Base-by-base conservation (phyloP, 2,329 filamentous ascomycete species). In the Colletotrichum acutatum region DNA sequence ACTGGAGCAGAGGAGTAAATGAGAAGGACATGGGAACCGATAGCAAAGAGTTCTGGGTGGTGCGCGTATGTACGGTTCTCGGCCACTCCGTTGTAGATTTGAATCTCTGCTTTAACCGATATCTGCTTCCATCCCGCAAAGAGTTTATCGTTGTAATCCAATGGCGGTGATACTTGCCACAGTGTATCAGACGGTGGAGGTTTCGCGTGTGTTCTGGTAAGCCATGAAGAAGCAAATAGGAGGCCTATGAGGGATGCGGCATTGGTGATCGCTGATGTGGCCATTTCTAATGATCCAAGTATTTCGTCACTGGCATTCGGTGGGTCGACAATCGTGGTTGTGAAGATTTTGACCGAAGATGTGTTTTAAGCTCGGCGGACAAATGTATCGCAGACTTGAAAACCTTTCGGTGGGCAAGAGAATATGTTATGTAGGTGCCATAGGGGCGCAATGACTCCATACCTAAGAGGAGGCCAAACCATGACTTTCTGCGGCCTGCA, bases 111-210 rank as follows among this genome's bases (percentile, higher is more conserved):
- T 12, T 74, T 61, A 7, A 74, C 70, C 1, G 71, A 19, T 7
- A 78, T 76, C 56, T 77, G 77, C 8, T 74, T 56, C 77, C 77
- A 78, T n/a, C 76, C 77, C 24, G 77, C 76, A 46, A 76, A 76
- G n/a, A 78, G 52, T 5, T 57, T 57, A 67, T 78, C 77, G 26
- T 53, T 75, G 56, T 78, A 78, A 71, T 78, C 71, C 14, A 78
- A 54, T 4, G 74, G 71, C 7, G 76, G 76, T 30, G 46, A 62
- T 4, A 78, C 75, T 19, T 67, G 72, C 77, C 77, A 78, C 30
- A 75, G 60, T 28, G n/a, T 75, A 4, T 28, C 66, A 1, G 75
- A 74, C 0, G 73, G 59, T 4, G 74, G 74, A 22, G 70, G 74
- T 46, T 42, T 54, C 9, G 56, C 68, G 2, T 6, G 12, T 26